phyloP scores from a whole-genome alignment of 176 grass and related monocot genomes.

The Oryza brachyantha region DNA sequence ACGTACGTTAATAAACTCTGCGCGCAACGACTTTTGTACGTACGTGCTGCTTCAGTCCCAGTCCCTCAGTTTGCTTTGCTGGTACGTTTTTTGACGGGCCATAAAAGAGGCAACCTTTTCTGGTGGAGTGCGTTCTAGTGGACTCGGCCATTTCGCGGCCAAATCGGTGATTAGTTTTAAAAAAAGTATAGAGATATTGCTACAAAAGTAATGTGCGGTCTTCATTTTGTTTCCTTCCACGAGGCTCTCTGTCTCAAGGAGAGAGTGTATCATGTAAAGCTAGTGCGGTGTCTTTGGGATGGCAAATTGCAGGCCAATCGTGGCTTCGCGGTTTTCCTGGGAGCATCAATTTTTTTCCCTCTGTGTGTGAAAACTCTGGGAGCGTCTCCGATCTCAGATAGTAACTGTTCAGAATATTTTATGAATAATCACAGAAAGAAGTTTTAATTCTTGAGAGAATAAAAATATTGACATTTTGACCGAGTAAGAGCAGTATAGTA shows the following conservation, averaged over 20 bases:
- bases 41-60: background rate
- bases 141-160: background rate
- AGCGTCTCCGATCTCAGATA: no score
- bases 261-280: no score
- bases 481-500: background rate
- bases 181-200: background rate
- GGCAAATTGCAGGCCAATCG: no score
- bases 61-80: background rate
- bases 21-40: background rate
- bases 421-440: no score
- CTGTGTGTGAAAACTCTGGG: no score
- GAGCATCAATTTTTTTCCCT: no score
- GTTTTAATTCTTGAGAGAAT: no score
- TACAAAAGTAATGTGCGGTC: background rate
- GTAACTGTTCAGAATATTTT: no score
- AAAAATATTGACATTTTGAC: no score
- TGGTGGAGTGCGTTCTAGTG: background rate
- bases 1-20: background rate
- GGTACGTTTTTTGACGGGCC: background rate
- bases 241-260: background rate
- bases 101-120: background rate
- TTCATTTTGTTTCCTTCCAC: background rate
- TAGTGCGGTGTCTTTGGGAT: background rate
- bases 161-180: background rate
- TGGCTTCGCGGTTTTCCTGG: background rate